Base-by-base conservation (phyloP, 441 rosid species). In the Kokia cookei region DNA sequence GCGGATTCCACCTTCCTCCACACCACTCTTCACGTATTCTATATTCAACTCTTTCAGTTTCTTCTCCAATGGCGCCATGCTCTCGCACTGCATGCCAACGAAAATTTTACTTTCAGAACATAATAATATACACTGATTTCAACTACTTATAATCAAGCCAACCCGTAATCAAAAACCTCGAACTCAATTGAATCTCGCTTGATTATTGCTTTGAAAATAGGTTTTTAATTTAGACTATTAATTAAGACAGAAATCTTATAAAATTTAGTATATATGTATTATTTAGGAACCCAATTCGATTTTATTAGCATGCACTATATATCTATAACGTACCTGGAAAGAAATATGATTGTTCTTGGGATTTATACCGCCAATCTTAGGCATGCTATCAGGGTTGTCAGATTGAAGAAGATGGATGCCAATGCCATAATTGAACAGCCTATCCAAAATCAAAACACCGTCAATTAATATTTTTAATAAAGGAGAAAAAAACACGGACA, bases 331-430 rank as follows among this genome's bases (percentile, higher is more conserved):
- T 54, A 79, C 85, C 73, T 84, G 87, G 81, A 84, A 84, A 35
- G 88, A 82, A 55, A 84, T 72, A 76, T 84, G 85, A 17, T 80
- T 80, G 70, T 75, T 70, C 72, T 85, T 82, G 65, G 84, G 86
- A 60, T 82, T 82, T 48, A 85, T 80, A 8, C 4, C 62, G 7
- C 70, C 27, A 37, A 67, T 54, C 69, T 59, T 50, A 12, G 79
- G 80, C 81, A 84, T 71, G 26, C 17, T 43, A 11, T 80, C 73
- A 17, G 76, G 83, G 5, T 80, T 75, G 64, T 82, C 86, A 26
- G 75, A 75, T 59, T 79, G 77, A 37, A 84, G 48, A 59, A 82
- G 72, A 76, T 85, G 88, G 47, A 82, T 72, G n/a, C 84, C 83
- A 13, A 83, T 71, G 10, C 81, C 84, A 57, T 83, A 79, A 47